Conservation (phyloP, 768 basidiomycete genomes). For the Russula sp. region DNA sequence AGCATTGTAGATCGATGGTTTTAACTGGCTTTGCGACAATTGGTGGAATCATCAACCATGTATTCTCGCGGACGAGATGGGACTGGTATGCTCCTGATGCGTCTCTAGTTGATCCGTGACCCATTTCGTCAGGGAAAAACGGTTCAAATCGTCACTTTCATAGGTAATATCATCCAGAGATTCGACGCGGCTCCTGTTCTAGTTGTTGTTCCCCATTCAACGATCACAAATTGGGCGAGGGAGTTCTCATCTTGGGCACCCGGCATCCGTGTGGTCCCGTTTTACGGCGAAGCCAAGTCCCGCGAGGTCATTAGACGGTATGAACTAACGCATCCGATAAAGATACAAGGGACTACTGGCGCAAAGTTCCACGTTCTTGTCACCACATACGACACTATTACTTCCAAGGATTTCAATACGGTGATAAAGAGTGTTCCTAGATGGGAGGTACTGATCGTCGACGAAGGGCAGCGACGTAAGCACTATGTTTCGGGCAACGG, state of each 20-base stretch:
- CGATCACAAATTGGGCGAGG: constrained; percentile 90
- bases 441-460: constrained; percentile 92
- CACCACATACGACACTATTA: constrained; percentile 87
- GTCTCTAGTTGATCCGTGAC: not conserved
- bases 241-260: constrained; percentile 90
- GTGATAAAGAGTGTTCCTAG: constrained; percentile 79
- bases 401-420: constrained; percentile 54
- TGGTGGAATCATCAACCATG: constrained; percentile 84
- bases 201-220: constrained; percentile 94
- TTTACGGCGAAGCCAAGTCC: constrained; percentile 71
- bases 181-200: constrained; percentile 69
- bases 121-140: constrained; percentile 63
- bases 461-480: constrained; percentile 88
- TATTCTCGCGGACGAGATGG: constrained; percentile 98
- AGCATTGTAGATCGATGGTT: constrained; percentile 54
- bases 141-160: constrained; percentile 81
- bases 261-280: constrained; percentile 69
- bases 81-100: constrained; percentile 46
- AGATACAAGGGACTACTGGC: constrained; percentile 36
- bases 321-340: constrained; percentile 59
- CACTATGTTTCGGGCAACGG: constrained; percentile 19
- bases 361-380: constrained; percentile 84
- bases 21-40: constrained; percentile 79
- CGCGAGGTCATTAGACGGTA: constrained; percentile 75
- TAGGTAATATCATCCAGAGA: constrained; percentile 54